Conservation (phyloP, 345 rosid species). For the Acer yangbiense region DNA sequence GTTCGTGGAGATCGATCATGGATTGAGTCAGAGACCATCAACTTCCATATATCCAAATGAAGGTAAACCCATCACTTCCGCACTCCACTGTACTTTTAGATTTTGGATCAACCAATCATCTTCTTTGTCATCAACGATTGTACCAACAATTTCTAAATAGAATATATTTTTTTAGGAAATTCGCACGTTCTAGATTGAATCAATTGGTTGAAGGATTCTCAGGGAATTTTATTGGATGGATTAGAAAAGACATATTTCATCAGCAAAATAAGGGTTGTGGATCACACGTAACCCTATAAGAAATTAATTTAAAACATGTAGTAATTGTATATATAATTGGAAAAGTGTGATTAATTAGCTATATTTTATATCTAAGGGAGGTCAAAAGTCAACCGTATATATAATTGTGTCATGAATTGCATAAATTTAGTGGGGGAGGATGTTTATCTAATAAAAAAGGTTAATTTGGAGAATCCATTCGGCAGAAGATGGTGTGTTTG, state of each 20-base stretch:
- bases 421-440: neutral
- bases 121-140: too few species aligned
- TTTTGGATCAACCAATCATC: neutral
- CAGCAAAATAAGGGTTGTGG: neutral
- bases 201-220: neutral
- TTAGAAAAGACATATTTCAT: neutral
- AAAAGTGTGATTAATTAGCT: neutral
- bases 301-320: too few species aligned
- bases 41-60: conserved; percentile 8
- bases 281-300: neutral
- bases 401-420: too few species aligned
- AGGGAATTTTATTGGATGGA: neutral
- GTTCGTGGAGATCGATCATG: conserved; percentile 13
- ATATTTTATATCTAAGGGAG: neutral
- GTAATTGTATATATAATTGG: too few species aligned
- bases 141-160: too few species aligned
- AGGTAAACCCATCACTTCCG: neutral
- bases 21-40: conserved; percentile 24
- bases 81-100: neutral
- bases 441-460: neutral
- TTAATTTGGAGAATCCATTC: neutral
- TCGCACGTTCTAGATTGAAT: neutral
- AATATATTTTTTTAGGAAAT: too few species aligned
- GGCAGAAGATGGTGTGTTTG: neutral
- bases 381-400: neutral